A percentile compares a stretch with the other conserved stretches of the same genome.
Evolutionary conservation across 306 rosid genomes (phyloP).

Genomic region (Castanea sativa): DNA sequence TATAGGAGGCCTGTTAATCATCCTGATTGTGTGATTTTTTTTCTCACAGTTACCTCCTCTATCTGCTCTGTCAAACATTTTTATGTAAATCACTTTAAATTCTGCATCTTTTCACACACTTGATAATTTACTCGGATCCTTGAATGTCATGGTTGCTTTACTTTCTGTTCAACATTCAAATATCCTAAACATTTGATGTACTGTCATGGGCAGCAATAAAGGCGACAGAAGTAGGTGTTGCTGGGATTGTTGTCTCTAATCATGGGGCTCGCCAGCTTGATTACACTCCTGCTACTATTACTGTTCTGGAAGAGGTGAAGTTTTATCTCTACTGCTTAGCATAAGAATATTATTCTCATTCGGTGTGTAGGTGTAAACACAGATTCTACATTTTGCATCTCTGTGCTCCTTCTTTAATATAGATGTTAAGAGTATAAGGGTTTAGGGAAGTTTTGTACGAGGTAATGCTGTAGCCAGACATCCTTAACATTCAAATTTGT

Average conservation of each 20-base stretch:
- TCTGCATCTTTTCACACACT: background rate
- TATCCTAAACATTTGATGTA: background rate
- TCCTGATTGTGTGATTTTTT: background rate
- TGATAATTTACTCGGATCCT: background rate
- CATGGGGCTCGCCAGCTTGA: conserved; percentile 39
- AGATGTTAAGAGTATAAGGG: background rate
- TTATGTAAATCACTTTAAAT: background rate
- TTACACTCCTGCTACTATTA: conserved; percentile 33
- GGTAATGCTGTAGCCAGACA: background rate
- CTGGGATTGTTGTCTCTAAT: conserved; percentile 32
- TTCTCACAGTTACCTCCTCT: background rate
- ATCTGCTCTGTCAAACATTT: background rate
- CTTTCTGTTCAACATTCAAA: background rate
- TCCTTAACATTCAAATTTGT: background rate
- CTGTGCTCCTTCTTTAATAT: background rate
- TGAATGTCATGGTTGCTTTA: background rate
- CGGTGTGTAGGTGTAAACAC: background rate
- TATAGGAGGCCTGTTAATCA: background rate
- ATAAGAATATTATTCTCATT: background rate
- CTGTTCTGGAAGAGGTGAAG: conserved; percentile 31
- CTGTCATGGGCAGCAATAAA: conserved; percentile 18
- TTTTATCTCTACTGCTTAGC: background rate
- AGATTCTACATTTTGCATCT: background rate
- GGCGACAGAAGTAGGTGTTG: conserved; percentile 22
- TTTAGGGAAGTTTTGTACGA: background rate